Conservation (phyloP, 139 green algal genomes). For the Coccomyxa sp. region DNA sequence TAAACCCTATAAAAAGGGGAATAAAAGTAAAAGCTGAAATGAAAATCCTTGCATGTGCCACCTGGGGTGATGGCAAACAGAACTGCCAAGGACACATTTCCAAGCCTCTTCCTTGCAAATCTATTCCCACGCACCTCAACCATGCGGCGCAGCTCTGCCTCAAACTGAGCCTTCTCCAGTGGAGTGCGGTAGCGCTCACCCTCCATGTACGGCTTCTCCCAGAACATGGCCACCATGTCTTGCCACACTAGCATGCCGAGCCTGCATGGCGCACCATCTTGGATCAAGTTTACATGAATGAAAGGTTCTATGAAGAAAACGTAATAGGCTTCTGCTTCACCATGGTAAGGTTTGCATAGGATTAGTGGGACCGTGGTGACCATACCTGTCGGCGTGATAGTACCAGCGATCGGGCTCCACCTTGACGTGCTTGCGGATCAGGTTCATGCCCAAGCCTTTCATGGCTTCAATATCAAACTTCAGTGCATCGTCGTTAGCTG, state of each 20-base stretch:
- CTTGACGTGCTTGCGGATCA: conserved; percentile 27
- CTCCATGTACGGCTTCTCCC: neutral
- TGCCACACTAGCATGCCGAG: conserved; percentile 25
- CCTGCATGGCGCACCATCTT: neutral
- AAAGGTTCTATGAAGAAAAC: no score
- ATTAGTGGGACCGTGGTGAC: no score
- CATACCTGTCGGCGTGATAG: neutral
- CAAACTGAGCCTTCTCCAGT: neutral
- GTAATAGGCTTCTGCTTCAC: no score
- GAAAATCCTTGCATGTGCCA: no score
- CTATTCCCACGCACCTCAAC: neutral
- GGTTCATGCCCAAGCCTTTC: conserved; percentile 23
- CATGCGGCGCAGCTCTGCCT: neutral
- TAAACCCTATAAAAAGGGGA: no score
- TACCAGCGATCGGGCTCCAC: conserved; percentile 18
- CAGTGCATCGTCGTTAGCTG: conserved; percentile 14
- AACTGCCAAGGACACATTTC: no score
- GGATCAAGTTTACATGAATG: no score
- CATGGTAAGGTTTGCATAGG: no score
- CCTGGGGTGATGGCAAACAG: no score
- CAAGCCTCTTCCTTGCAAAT: no score
- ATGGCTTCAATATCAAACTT: conserved; percentile 6
- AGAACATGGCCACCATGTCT: conserved; percentile 20
- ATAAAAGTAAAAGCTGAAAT: no score
- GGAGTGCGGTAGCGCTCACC: neutral